Evolutionary conservation across 257 asterid genomes (phyloP).

Genomic region (Solanum clarkiae): DNA sequence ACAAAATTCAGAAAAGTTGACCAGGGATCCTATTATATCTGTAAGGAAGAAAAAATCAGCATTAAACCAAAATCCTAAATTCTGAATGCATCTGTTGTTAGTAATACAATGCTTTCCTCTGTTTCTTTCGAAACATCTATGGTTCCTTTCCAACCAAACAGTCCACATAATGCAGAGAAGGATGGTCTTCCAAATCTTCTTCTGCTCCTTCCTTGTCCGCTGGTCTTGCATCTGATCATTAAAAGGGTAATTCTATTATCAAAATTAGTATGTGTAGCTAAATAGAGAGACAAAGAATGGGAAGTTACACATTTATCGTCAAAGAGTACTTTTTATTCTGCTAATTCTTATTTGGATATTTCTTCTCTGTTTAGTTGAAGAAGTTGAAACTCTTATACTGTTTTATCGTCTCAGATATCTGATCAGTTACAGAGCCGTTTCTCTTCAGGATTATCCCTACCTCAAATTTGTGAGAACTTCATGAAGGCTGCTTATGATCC

Average conservation of each 20-base stretch:
- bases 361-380: background rate
- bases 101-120: background rate
- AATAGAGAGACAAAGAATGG: background rate
- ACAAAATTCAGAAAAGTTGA: background rate
- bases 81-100: background rate
- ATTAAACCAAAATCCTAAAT: background rate
- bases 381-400: background rate
- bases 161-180: background rate
- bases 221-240: background rate
- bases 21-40: background rate
- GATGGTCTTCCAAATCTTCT: background rate
- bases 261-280: background rate
- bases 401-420: constrained; percentile 54
- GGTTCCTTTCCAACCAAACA: background rate
- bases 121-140: background rate
- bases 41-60: background rate
- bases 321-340: background rate
- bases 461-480: constrained; percentile 89
- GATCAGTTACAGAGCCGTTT: constrained; percentile 97
- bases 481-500: constrained; percentile 96
- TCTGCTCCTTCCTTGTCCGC: background rate
- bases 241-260: background rate
- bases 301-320: background rate
- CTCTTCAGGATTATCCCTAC: constrained; percentile 84
- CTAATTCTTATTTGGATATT: background rate